Evolutionary conservation across 495 filamentous ascomycete species (phyloP).

Genomic region (Hyaloscypha hepaticicola): DNA sequence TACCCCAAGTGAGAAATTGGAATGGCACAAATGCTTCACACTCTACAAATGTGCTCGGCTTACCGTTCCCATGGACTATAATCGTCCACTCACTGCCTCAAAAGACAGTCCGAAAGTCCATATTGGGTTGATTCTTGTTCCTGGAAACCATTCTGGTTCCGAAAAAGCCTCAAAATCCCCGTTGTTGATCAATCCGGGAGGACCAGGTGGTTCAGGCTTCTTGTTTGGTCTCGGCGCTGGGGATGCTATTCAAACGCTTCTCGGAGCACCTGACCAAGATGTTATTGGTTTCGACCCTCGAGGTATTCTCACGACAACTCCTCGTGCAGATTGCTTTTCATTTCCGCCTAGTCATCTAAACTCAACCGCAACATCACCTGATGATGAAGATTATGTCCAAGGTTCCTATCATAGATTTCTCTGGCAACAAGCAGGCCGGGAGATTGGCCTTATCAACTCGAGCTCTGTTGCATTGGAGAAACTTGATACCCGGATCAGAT

Average conservation of each 20-base stretch:
- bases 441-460: conserved; percentile 39
- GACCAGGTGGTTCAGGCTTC: conserved; percentile 44
- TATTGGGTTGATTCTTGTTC: conserved; percentile 23
- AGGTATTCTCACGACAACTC: conserved; percentile 51
- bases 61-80: conserved; percentile 46
- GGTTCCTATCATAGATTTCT: conserved; percentile 23
- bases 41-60: conserved; percentile 43
- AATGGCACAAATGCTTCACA: conserved; percentile 33
- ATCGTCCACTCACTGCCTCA: conserved; percentile 38
- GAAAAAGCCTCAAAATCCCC: conserved; percentile 37
- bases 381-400: conserved; percentile 23
- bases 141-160: conserved; percentile 29
- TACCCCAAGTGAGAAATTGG: conserved; percentile 41
- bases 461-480: conserved; percentile 37
- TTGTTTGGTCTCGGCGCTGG: conserved; percentile 28
- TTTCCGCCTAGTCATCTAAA: neutral
- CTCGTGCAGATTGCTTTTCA: conserved; percentile 50
- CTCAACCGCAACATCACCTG: neutral
- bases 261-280: conserved; percentile 36
- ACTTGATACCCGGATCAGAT: conserved; percentile 32
- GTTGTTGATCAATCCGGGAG: conserved; percentile 45
- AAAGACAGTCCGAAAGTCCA: conserved; percentile 36
- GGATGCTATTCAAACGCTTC: conserved; percentile 32
- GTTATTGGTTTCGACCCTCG: conserved; percentile 58
- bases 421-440: conserved; percentile 5